These are phyloP conservation scores for Cryptococcus wingfieldii DNA, from an alignment of 1,284 basidiomycete species.

Conservation along the genomic window DNA sequence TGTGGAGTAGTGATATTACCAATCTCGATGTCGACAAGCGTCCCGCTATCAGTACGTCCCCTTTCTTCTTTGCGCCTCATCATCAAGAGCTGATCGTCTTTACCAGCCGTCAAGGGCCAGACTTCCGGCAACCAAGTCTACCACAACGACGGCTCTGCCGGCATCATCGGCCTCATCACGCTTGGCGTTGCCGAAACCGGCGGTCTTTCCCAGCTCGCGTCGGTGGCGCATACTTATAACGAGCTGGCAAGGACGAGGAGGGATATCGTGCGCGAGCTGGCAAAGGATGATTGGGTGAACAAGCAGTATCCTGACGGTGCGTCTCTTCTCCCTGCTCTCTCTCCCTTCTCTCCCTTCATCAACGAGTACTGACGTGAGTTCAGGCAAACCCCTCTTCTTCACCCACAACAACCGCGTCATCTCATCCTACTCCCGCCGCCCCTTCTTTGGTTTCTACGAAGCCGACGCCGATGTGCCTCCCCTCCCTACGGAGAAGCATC, in stretches of 20 bases:
- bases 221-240: constrained; percentile 26
- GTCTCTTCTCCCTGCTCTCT: not conserved
- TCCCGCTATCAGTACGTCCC: constrained; percentile 20
- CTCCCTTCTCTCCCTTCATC: not conserved
- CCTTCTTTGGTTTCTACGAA: constrained; percentile 31
- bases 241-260: constrained; percentile 15
- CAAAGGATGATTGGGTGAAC: constrained; percentile 21
- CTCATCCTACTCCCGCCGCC: constrained; percentile 24
- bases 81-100: not conserved
- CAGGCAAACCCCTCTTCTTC: constrained; percentile 15
- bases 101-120: constrained; percentile 22
- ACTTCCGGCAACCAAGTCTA: constrained; percentile 31
- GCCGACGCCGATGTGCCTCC: constrained; percentile 20
- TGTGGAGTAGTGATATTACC: constrained; percentile 21
- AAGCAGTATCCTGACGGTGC: constrained; percentile 15
- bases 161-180: constrained; percentile 24
- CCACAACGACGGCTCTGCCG: constrained; percentile 24
- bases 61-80: too few relatives aligned
- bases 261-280: constrained; percentile 25
- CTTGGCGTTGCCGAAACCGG: constrained; percentile 24
- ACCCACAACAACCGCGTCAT: constrained; percentile 14
- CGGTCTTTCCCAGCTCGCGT: constrained; percentile 24
- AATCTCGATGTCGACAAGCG: constrained; percentile 22
- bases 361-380: not conserved
- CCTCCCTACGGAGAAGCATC: constrained; percentile 22